phyloP scores from a whole-genome alignment of 257 asterid species.

The Jacaranda copaia region DNA sequence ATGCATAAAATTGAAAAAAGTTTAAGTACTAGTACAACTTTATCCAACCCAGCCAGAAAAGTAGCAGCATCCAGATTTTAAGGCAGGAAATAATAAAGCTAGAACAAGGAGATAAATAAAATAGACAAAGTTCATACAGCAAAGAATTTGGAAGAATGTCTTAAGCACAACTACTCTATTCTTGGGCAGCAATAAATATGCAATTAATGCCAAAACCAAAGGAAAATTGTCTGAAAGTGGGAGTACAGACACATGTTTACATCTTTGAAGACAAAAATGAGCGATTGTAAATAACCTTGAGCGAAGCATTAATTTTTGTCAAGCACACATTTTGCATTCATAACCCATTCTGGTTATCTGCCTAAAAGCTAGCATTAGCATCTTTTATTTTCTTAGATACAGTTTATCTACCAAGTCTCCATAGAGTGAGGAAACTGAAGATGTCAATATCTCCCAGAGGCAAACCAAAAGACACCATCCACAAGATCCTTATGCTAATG shows the following conservation, averaged over 20 bases:
- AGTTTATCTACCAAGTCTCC: neutral
- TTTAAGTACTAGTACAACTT: constrained; percentile 2
- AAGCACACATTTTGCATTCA: constrained; percentile 20
- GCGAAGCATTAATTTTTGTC: constrained; percentile 18
- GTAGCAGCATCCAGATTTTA: constrained; percentile 19
- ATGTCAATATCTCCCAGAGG: constrained; percentile 15
- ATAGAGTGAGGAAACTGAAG: constrained; percentile 4
- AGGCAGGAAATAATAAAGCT: neutral
- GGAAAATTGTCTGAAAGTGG: constrained; percentile 1
- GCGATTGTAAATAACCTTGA: neutral
- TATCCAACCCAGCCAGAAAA: constrained; percentile 15
- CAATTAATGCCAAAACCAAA: constrained; percentile 25
- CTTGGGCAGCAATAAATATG: neutral
- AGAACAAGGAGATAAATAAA: constrained; percentile 2
- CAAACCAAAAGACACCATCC: constrained; percentile 11
- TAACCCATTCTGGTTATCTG: constrained; percentile 23
- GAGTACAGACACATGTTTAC: constrained; percentile 8
- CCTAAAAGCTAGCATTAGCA: constrained; percentile 15
- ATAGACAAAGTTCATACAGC: neutral
- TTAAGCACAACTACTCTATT: neutral
- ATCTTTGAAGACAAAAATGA: constrained; percentile 23
- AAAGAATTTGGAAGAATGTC: constrained; percentile 11
- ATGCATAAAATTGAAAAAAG: constrained; percentile 20
- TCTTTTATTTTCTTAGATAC: constrained; percentile 17
- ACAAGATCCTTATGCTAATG: constrained; percentile 15